phyloP scores from a whole-genome alignment of 140 eudicot species.

The Oenanthe javanica region DNA sequence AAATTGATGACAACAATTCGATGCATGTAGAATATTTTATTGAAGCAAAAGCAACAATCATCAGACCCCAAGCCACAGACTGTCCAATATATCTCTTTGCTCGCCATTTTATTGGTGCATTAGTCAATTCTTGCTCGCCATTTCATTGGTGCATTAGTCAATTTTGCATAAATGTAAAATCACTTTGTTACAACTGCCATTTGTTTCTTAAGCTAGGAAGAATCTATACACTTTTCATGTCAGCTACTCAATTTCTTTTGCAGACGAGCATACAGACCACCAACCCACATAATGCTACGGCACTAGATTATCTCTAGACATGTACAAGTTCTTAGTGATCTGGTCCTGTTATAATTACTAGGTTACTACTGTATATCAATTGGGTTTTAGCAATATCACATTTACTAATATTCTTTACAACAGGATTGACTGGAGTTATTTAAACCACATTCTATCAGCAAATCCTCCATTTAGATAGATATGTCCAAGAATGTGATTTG shows the following conservation, averaged over 20 bases:
- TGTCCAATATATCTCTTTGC: background rate
- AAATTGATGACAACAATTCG: background rate
- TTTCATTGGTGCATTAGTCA: too few relatives aligned
- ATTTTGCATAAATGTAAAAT: background rate
- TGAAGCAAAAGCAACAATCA: background rate
- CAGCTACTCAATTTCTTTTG: background rate
- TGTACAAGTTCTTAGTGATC: background rate
- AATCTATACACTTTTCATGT: background rate
- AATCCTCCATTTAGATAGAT: background rate
- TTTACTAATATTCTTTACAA: background rate
- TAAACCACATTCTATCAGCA: background rate
- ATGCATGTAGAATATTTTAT: background rate
- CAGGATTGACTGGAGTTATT: background rate
- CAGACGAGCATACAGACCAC: background rate
- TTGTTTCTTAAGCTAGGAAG: background rate
- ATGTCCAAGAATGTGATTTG: background rate
- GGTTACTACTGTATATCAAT: background rate
- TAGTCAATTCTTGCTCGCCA: too few relatives aligned
- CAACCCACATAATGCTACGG: background rate
- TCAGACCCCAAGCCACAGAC: background rate
- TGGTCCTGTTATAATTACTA: background rate
- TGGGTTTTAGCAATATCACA: background rate
- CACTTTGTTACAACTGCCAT: background rate
- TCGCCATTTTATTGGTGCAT: background rate
- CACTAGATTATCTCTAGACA: background rate